A percentile compares a stretch with the other conserved stretches of the same genome.
Evolutionary conservation across 2,329 filamentous ascomycete species (phyloP).

Genomic region (Paraconiothyrium brasiliense): DNA sequence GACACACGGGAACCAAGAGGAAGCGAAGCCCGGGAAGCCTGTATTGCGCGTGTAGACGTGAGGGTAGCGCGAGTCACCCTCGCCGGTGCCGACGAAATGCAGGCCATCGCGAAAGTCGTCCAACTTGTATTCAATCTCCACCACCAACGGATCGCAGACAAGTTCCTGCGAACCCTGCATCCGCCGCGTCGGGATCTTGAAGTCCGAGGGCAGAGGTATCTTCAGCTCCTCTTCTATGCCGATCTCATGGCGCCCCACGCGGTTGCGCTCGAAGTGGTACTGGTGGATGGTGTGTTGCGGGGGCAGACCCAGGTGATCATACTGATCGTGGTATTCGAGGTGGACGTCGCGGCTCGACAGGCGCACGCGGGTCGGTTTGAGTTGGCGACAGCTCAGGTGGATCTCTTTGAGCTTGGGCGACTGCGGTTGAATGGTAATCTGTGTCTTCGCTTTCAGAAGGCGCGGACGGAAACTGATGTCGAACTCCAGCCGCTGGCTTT

Average conservation of each 20-base stretch:
- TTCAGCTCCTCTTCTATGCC: slow-evolving; percentile 66
- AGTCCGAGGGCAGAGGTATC: slow-evolving; percentile 67
- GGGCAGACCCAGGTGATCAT: slow-evolving; percentile 70
- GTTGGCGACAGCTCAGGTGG: slow-evolving; percentile 70
- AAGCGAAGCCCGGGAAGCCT: slow-evolving; percentile 78
- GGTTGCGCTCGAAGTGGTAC: slow-evolving; percentile 78
- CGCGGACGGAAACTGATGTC: slow-evolving; percentile 86
- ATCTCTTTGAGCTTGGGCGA: slow-evolving; percentile 64
- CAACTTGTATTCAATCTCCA: slow-evolving; percentile 80
- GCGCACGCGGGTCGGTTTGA: slow-evolving; percentile 63
- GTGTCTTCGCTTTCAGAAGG: slow-evolving; percentile 78
- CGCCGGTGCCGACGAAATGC: slow-evolving; percentile 88
- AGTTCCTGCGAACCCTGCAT: slow-evolving; percentile 40
- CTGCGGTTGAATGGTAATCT: slow-evolving; percentile 79
- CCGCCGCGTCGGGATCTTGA: slow-evolving; percentile 70
- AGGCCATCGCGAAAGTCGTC: slow-evolving; percentile 83
- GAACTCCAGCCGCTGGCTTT: slow-evolving; percentile 87
- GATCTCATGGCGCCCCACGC: slow-evolving; percentile 67
- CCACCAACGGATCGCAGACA: slow-evolving; percentile 66
- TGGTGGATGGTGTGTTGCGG: slow-evolving; percentile 67
- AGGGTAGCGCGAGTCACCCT: slow-evolving; percentile 82
- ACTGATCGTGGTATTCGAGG: slow-evolving; percentile 69
- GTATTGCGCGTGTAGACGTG: slow-evolving; percentile 91
- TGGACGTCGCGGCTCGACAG: slow-evolving; percentile 51
- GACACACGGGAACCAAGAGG: slow-evolving; percentile 90